phyloP scores from a whole-genome alignment of 1,284 basidiomycete species.

The Puccinia triticina region DNA sequence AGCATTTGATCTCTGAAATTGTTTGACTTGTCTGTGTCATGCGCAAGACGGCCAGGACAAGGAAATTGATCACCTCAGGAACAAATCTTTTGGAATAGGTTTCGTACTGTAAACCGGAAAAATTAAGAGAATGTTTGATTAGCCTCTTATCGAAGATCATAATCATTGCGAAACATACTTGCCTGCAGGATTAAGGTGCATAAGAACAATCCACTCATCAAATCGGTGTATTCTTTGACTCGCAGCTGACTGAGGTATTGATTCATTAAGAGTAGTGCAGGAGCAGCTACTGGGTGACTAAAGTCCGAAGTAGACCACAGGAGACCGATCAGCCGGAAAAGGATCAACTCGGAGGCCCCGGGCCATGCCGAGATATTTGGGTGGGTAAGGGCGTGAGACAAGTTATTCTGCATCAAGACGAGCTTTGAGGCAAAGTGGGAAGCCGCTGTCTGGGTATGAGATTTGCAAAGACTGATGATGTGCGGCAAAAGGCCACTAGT shows the following conservation, averaged over 20 bases:
- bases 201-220: slow-evolving; percentile 85
- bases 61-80: slow-evolving; percentile 86
- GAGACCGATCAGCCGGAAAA: slow-evolving; percentile 77
- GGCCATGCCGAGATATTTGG: slow-evolving; percentile 81
- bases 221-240: slow-evolving; percentile 73
- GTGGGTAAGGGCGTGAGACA: slow-evolving; percentile 77
- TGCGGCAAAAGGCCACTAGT: slow-evolving; percentile 78
- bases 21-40: slow-evolving; percentile 70
- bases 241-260: slow-evolving; percentile 86
- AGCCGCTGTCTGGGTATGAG: slow-evolving; percentile 80
- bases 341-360: slow-evolving; percentile 74
- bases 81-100: slow-evolving; percentile 79
- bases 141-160: not conserved
- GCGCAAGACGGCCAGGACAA: slow-evolving; percentile 72
- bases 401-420: slow-evolving; percentile 89
- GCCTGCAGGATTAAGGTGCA: slow-evolving; percentile 73
- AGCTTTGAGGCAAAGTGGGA: slow-evolving; percentile 81
- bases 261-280: slow-evolving; percentile 82
- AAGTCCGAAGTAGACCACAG: slow-evolving; percentile 95
- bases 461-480: slow-evolving; percentile 74
- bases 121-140: slow-evolving; percentile 29
- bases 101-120: slow-evolving; percentile 71
- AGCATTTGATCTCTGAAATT: slow-evolving; percentile 66
- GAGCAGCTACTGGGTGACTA: slow-evolving; percentile 84
- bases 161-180: slow-evolving; percentile 48